Conservation (phyloP, 2,329 filamentous ascomycete genomes). For the Periglandula ipomoeae region DNA sequence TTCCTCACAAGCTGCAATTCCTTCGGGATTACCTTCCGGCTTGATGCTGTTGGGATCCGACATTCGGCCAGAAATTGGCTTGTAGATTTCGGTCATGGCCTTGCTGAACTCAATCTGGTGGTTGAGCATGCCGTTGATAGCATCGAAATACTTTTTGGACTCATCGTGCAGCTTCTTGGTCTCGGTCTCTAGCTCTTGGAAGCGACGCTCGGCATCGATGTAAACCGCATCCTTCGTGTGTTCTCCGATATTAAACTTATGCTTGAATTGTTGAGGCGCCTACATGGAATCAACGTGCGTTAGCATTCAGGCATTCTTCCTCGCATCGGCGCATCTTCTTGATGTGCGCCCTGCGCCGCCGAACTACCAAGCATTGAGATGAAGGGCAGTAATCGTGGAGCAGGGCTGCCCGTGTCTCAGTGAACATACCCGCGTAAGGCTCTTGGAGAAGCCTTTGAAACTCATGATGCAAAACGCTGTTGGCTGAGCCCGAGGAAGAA, state of each 20-base stretch:
- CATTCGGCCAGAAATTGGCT: conserved; percentile 90
- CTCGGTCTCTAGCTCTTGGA: conserved; percentile 87
- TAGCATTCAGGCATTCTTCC: background rate
- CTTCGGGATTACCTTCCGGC: conserved; percentile 80
- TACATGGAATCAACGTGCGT: conserved; percentile 16
- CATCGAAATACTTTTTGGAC: conserved; percentile 93
- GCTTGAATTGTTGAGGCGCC: conserved; percentile 88
- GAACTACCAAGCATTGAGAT: conserved; percentile 10
- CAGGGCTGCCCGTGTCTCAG: background rate
- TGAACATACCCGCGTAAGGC: conserved; percentile 66
- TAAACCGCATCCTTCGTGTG: conserved; percentile 93
- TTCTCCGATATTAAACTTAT: conserved; percentile 91
- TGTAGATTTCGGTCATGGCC: conserved; percentile 93
- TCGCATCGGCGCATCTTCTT: background rate
- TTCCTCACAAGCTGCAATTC: conserved; percentile 91
- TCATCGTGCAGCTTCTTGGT: conserved; percentile 97
- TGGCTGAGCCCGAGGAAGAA: too few species aligned
- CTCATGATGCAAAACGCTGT: conserved; percentile 63
- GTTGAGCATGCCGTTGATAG: conserved; percentile 94
- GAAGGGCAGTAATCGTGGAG: conserved; percentile 19
- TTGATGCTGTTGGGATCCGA: conserved; percentile 83
- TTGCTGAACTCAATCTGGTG: conserved; percentile 99
- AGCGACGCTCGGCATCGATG: conserved; percentile 86
- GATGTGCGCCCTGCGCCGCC: background rate
- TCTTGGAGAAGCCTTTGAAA: conserved; percentile 93